Evolutionary conservation across 2,329 filamentous ascomycete genomes (phyloP).

Genomic region (Chaetoscypha palmicola): DNA sequence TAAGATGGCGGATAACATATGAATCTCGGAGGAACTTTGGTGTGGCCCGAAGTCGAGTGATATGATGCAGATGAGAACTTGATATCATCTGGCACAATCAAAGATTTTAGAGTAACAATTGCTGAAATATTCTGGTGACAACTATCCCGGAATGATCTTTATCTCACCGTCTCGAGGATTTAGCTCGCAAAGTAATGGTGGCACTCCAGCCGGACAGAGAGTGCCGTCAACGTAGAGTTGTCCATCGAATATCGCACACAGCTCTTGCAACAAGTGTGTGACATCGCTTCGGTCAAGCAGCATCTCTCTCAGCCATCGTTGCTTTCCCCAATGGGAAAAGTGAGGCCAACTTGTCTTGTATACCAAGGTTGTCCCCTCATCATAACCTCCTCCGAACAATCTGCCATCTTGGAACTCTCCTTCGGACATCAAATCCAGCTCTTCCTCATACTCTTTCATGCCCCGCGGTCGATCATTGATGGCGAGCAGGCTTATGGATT

Average conservation of each 20-base stretch:
- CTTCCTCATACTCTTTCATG: conserved; percentile 24
- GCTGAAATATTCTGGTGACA: no score
- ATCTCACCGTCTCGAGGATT: conserved; percentile 27
- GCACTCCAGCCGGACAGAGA: conserved; percentile 7
- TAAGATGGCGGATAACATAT: no score
- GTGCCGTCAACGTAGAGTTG: conserved; percentile 22
- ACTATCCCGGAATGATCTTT: conserved; percentile 17
- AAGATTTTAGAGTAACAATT: no score
- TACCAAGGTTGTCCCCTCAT: conserved; percentile 13
- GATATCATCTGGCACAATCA: no score
- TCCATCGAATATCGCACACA: conserved; percentile 22
- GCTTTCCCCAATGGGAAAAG: conserved; percentile 28
- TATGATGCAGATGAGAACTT: no score
- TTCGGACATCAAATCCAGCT: conserved; percentile 18
- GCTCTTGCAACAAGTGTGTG: conserved; percentile 15
- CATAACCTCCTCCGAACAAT: conserved; percentile 13
- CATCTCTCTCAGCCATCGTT: conserved; percentile 27
- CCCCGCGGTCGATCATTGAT: conserved; percentile 23
- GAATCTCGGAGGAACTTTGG: no score
- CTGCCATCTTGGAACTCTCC: conserved; percentile 25
- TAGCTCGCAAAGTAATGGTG: conserved; percentile 16
- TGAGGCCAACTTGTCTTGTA: conserved; percentile 27
- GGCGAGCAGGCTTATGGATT: conserved; percentile 22
- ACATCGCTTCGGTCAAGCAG: conserved; percentile 25
- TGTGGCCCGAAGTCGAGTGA: no score